Evolutionary conservation across 2,329 filamentous ascomycete species (phyloP).

Genomic region (Cercospora sp.): DNA sequence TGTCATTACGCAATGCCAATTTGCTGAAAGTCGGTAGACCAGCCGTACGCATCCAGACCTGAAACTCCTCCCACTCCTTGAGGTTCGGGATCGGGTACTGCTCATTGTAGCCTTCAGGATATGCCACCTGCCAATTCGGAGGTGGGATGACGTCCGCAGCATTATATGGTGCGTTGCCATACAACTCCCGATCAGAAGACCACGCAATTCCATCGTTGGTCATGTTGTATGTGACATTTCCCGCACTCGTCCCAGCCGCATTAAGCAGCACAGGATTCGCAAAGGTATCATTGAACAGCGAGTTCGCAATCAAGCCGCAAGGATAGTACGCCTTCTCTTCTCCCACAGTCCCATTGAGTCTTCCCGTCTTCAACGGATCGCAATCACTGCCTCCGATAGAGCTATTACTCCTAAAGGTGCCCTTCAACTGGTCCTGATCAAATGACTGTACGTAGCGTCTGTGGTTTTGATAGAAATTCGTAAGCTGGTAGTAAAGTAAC

Average conservation of each 20-base stretch:
- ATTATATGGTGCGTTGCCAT: conserved; percentile 67
- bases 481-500: conserved; percentile 90
- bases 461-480: conserved; percentile 99
- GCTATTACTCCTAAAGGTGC: conserved; percentile 59
- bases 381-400: conserved; percentile 71
- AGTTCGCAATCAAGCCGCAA: conserved; percentile 94
- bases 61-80: conserved; percentile 76
- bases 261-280: conserved; percentile 63
- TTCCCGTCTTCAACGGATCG: conserved; percentile 60
- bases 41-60: conserved; percentile 98
- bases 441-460: conserved; percentile 92
- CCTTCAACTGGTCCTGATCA: conserved; percentile 78
- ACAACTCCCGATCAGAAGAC: conserved; percentile 77
- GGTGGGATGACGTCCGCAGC: conserved; percentile 70
- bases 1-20: conserved; percentile 80
- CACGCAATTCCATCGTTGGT: conserved; percentile 78
- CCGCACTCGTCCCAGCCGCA: conserved; percentile 40
- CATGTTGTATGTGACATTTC: conserved; percentile 68
- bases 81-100: conserved; percentile 69
- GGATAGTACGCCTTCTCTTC: conserved; percentile 75
- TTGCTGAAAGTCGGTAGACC: conserved; percentile 95
- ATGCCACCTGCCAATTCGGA: conserved; percentile 77
- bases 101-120: conserved; percentile 66
- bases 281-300: conserved; percentile 93
- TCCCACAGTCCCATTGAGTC: conserved; percentile 39